Evolutionary conservation across 2,329 filamentous ascomycete species (phyloP).

Genomic region (Trichoderma sp.): DNA sequence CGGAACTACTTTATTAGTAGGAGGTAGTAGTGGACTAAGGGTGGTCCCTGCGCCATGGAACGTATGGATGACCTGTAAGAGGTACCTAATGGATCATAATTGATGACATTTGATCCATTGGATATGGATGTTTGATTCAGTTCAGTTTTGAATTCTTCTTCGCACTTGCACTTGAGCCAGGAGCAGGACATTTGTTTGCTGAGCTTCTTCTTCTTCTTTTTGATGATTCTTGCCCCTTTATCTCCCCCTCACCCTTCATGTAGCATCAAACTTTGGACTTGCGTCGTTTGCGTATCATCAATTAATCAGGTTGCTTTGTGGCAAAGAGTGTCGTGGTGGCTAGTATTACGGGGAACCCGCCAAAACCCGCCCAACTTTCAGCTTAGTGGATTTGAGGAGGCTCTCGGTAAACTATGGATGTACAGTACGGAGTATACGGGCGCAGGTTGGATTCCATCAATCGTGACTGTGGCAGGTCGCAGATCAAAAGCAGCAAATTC

Average conservation of each 20-base stretch:
- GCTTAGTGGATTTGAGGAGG: conserved; percentile 13
- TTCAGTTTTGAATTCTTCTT: neutral
- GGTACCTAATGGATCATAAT: neutral
- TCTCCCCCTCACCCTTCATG: neutral
- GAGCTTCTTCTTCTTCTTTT: neutral
- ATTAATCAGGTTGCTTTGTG: neutral
- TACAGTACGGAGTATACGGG: neutral
- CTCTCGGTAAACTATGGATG: neutral
- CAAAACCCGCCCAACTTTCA: conserved; percentile 3
- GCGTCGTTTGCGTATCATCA: conserved; percentile 15
- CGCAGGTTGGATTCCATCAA: neutral
- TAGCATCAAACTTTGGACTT: conserved; percentile 7
- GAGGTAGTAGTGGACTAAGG: neutral
- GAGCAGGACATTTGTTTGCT: neutral
- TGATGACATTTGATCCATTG: neutral
- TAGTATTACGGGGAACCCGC: conserved; percentile 18
- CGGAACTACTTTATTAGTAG: neutral
- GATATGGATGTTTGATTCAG: neutral
- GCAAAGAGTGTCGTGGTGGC: conserved; percentile 6
- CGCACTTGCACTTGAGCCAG: neutral
- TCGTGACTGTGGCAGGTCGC: too few species aligned
- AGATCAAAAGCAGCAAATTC: neutral
- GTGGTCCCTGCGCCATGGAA: neutral
- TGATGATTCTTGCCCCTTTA: neutral
- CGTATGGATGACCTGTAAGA: neutral